Evolutionary conservation across 192 early-diverging fungal genomes (phyloP).

Genomic region (Kappamyces sp.): DNA sequence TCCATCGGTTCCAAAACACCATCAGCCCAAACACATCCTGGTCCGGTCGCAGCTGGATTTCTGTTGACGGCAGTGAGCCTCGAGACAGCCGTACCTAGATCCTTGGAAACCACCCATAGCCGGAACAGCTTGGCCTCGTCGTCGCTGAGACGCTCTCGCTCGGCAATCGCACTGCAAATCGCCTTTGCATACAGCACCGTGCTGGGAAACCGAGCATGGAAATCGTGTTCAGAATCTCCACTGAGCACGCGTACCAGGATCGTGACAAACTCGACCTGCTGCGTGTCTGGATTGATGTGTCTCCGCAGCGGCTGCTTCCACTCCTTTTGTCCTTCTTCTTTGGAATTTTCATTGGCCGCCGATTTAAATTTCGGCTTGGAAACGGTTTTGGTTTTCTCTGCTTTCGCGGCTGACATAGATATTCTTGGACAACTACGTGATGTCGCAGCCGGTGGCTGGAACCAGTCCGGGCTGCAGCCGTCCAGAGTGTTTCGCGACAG

Average conservation of each 20-base stretch:
- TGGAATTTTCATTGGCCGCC: slow-evolving; percentile 17
- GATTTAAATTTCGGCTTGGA: slow-evolving; percentile 18
- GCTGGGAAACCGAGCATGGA: slow-evolving; percentile 38
- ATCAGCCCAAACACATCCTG: slow-evolving; percentile 44
- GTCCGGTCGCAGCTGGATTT: slow-evolving; percentile 48
- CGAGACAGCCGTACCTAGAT: slow-evolving; percentile 37
- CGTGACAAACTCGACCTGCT: slow-evolving; percentile 33
- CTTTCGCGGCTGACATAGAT: background rate
- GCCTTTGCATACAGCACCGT: slow-evolving; percentile 19
- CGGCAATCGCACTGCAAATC: slow-evolving; percentile 40
- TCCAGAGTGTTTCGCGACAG: too few relatives aligned
- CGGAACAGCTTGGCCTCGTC: slow-evolving; percentile 36
- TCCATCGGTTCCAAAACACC: slow-evolving; percentile 37
- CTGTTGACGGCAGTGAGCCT: slow-evolving; percentile 20
- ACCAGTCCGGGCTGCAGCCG: too few relatives aligned
- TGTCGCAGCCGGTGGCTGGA: too few relatives aligned
- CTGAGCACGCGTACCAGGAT: slow-evolving; percentile 43
- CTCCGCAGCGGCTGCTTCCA: slow-evolving; percentile 46
- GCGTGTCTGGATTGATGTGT: slow-evolving; percentile 33
- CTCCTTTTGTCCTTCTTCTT: slow-evolving; percentile 4
- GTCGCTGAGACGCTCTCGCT: slow-evolving; percentile 33
- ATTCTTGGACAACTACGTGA: too few relatives aligned
- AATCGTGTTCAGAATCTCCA: slow-evolving; percentile 47
- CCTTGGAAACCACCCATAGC: slow-evolving; percentile 50
- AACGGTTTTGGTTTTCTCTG: slow-evolving; percentile 20